A percentile compares a stretch with the other conserved stretches of the same genome.
phyloP scores from a whole-genome alignment of 306 rosid genomes.

The Medicago truncatula region DNA sequence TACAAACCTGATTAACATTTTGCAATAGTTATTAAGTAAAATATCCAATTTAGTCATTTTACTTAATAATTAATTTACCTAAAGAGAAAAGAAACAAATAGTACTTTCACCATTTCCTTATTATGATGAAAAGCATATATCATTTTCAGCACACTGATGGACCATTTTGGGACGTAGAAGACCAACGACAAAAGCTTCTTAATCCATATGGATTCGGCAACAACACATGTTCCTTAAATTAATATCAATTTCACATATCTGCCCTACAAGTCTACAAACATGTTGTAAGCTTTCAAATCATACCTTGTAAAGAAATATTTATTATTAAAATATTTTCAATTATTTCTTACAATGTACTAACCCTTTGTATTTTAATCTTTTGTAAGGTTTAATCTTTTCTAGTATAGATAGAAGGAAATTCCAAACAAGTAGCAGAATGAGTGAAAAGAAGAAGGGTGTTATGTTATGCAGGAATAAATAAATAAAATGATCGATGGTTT shows the following conservation, averaged over 20 bases:
- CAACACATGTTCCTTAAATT: slow-evolving; percentile 66
- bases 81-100: too few species aligned
- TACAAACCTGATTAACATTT: too few species aligned
- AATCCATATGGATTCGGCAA: slow-evolving; percentile 68
- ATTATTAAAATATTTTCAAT: neutral
- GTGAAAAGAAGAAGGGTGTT: slow-evolving; percentile 24
- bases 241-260: slow-evolving; percentile 36
- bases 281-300: slow-evolving; percentile 65
- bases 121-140: slow-evolving; percentile 43
- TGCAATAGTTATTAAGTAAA: too few species aligned
- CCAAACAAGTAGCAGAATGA: slow-evolving; percentile 39
- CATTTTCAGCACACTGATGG: slow-evolving; percentile 68
- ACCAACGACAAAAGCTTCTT: slow-evolving; percentile 74
- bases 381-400: slow-evolving; percentile 36
- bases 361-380: slow-evolving; percentile 28
- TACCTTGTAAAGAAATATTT: slow-evolving; percentile 26
- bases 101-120: neutral
- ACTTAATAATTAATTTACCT: too few species aligned
- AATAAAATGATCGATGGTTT: too few species aligned
- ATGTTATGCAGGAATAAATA: too few species aligned
- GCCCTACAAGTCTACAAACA: slow-evolving; percentile 45
- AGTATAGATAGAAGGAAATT: slow-evolving; percentile 36
- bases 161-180: slow-evolving; percentile 77
- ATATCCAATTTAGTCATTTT: too few species aligned
- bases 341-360: neutral